Percentiles rank a stretch among this genome's conserved stretches.
These are phyloP conservation scores for Ammopiptanthus mongolicus DNA, from an alignment of 306 rosid species.

Conservation along the genomic window DNA sequence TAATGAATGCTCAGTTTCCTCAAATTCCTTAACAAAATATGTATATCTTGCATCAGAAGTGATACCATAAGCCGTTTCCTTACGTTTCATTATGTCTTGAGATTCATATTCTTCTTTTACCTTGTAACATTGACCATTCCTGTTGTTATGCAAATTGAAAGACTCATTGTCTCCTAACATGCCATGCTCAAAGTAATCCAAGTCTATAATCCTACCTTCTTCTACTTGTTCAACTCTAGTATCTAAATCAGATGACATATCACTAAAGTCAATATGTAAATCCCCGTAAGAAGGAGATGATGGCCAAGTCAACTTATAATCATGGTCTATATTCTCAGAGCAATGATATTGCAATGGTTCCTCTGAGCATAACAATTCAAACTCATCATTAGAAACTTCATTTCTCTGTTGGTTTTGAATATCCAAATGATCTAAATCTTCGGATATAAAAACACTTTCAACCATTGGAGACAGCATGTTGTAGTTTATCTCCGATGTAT, in stretches of 20 bases:
- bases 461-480: not conserved
- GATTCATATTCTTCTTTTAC: slow-evolving; percentile 22
- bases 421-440: slow-evolving; percentile 23
- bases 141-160: not conserved
- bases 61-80: slow-evolving; percentile 3
- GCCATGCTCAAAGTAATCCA: not conserved
- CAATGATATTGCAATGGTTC: slow-evolving; percentile 22
- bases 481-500: slow-evolving; percentile 11
- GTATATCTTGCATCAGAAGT: slow-evolving; percentile 9
- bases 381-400: slow-evolving; percentile 17
- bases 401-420: slow-evolving; percentile 15
- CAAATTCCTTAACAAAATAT: slow-evolving; percentile 16
- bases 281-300: slow-evolving; percentile 17
- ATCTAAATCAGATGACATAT: slow-evolving; percentile 19
- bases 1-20: slow-evolving; percentile 27
- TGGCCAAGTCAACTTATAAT: slow-evolving; percentile 4
- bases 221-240: not conserved
- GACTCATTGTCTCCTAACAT: not conserved
- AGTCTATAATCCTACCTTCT: slow-evolving; percentile 24
- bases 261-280: slow-evolving; percentile 7
- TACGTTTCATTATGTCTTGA: slow-evolving; percentile 11
- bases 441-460: slow-evolving; percentile 6
- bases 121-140: slow-evolving; percentile 7
- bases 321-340: slow-evolving; percentile 24
- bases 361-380: slow-evolving; percentile 14